Base-by-base conservation (phyloP, 176 grass and related monocot species). In the Musa itinerans region DNA sequence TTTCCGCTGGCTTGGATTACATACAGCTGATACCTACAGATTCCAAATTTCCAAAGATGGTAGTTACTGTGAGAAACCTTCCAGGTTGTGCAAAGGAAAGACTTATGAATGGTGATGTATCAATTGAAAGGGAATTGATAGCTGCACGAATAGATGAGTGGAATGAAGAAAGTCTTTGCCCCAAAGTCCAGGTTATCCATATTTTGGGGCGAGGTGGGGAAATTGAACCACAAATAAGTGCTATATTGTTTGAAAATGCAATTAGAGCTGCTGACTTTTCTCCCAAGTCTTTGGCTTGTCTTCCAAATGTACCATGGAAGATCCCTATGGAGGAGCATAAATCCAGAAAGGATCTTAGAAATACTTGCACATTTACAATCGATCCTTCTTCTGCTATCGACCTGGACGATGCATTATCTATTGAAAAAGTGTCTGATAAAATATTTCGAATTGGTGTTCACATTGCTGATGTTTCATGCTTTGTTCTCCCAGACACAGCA, bases 331-430 rank as follows among this genome's bases (percentile, higher is more conserved):
- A 91, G 82, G 95, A 99, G 80, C 48, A 91, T 57, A 81, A 74
- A 87, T 69, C 15, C 9, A 93, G 95, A 78, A 91, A 83, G 59
- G 95, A 99, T 87, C 64, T 94, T 52, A 91, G 95, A 82, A 80
- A 64, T 71, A 74, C 86, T 74, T 83, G 93, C 71, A 78, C 88
- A 24, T 83, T 94, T 80, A 99, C 95, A 72, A 92, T 94, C 73
- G 95, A 99, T 58, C 86, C 95, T 79, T 74, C 88, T 79, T 82
- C 88, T 83, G 90, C 95, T 0, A 76, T 80, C 10, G 90, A 94
- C 56, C 83, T 99, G 83, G 95, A 99, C 74, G 95, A 99, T 71
- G 95, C 95, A 52, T 89, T 99, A 81, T 98, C 95, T 70, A 27
- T 98, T 56, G 90, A 98, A 78, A 83, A 58, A 15, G 27, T 83